Evolutionary conservation across 352 stramenopile species (phyloP), one percentile per base, ranked within the genome.

Genomic region (Globisporangium iwayamae): DNA sequence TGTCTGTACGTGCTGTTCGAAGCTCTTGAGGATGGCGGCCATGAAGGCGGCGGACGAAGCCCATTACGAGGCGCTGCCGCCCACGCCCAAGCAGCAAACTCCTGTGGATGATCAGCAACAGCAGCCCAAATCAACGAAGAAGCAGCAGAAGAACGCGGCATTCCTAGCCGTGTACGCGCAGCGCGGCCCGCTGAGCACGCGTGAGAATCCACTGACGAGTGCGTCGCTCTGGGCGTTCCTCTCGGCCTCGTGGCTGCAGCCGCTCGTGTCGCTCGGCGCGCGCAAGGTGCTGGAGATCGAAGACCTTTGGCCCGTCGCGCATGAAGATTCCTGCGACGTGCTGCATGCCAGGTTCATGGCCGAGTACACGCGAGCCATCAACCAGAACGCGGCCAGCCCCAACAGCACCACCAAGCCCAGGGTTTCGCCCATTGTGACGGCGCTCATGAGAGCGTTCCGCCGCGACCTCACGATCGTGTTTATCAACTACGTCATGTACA

Each of bases 241-340:
- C 34, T 66, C 47, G 8, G 72, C 69, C 54, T 32, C 34, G 5
- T 80, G 73, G 73, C 25, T 80, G 13, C 70, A 80, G 16, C 65
- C 73, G 18, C 57, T 80, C n/a, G 65, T 80, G 47, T 70, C 70
- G 30, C 73, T 78, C 52, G 73, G 73, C 32, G 68, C 68, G 30
- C 34, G 20, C n/a, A 66, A 66, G 34, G 45, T 28, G n/a, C 58
- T 64, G 7, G 58, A 64, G 22, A 20, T 50, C n/a, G 45, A 43
- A 32, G 58, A 64, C 30, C 46, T 64, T 18, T 64, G 58, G 58
- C 58, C 58, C 16, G 48, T 64, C 1, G 20, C 58, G 11, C 58
- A 34, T 22, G 58, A 57, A 14, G 57, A 63, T 20, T 63, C 57
- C 1, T 63, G 57, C 34, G 57, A 63, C n/a, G 39, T 34, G 57